These are phyloP conservation scores for Beauveria bassiana DNA, from an alignment of 2,329 filamentous ascomycete genomes.

Conservation along the genomic window DNA sequence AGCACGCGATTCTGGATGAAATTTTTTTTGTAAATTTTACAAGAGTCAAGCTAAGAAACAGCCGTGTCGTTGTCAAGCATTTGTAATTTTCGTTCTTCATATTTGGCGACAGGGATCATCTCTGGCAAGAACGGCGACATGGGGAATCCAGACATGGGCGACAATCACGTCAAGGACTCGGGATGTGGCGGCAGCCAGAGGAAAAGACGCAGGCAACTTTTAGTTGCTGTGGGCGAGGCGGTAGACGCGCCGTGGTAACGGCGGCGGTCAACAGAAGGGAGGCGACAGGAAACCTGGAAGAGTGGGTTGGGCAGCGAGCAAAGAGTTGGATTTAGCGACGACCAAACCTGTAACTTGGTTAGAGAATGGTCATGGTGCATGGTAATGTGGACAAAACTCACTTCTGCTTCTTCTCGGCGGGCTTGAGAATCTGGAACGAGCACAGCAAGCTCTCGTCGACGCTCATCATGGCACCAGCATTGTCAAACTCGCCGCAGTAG, in stretches of 20 bases:
- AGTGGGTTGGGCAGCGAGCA: slow-evolving; percentile 7
- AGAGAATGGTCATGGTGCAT: slow-evolving; percentile 33
- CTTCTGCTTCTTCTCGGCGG: slow-evolving; percentile 99
- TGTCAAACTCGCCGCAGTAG: slow-evolving; percentile 99
- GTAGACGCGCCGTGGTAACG: neutral
- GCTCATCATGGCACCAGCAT: slow-evolving; percentile 99
- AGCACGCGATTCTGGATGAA: slow-evolving; percentile 16
- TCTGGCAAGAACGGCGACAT: neutral
- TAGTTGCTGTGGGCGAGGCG: neutral
- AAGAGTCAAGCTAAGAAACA: slow-evolving; percentile 36
- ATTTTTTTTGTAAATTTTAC: slow-evolving; percentile 26
- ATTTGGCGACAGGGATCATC: slow-evolving; percentile 3
- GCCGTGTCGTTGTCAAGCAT: slow-evolving; percentile 24
- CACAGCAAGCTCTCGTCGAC: slow-evolving; percentile 97
- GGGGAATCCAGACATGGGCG: slow-evolving; percentile 7
- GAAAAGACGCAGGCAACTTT: neutral
- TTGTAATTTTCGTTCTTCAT: slow-evolving; percentile 10
- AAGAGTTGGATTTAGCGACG: slow-evolving; percentile 59
- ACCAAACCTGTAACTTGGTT: slow-evolving; percentile 81
- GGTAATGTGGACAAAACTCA: slow-evolving; percentile 54
- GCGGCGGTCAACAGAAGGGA: neutral
- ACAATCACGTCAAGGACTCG: slow-evolving; percentile 1
- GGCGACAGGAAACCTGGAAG: neutral
- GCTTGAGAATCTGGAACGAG: slow-evolving; percentile 99
- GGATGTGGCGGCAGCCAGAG: neutral